Evolutionary conservation across 2,329 filamentous ascomycete genomes (phyloP), one percentile per base, ranked within the genome.

Genomic region (Colletotrichum siamense): DNA sequence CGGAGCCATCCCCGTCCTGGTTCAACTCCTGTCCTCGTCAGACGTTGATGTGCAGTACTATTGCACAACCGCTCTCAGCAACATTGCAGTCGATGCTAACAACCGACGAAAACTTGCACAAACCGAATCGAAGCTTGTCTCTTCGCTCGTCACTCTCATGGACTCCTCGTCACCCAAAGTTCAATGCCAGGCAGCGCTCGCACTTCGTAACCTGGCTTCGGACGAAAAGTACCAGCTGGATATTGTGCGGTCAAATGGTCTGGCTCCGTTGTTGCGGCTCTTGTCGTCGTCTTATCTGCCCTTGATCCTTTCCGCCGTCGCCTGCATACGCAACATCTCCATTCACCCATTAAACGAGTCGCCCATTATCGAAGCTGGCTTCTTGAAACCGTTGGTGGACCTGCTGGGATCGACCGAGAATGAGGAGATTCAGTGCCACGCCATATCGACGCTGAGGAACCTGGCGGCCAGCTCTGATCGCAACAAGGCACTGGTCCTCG

Each of bases 21-120:
- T 99, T 55, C 96, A 98, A 83, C 92, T 99, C 28, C 93, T 99
- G 62, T 96, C 95, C 10, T 99, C 97, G 30, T 89, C 94, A 75
- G 97, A 99, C 82, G 96, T 98, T 79, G 97, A 99, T 83, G 97
- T 99, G 36, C 97, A 99, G 87, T 99, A 99, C 87, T 99, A 99
- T 87, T 99, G 97, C 88, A 99, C 97, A 22, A 99, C 97, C 6
- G 97, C 97, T 15, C 91, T 99, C 75, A 99, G 96, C 90, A 99
- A 99, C 85, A 99, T 99, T 80, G 97, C 97, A 8, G 97, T 99
- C 70, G 97, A 99, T 83, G 91, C 94, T 62, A 94, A 93, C 82
- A 99, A 99, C 87, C 91, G 97, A 79, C 95, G 96, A 82, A 96
- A 96, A 84, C 91, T 99, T 70, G 95, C 96, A 34, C 94, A 98